Percentiles rank a stretch among this genome's conserved stretches.
phyloP scores from a whole-genome alignment of 768 basidiomycete species.

The Leccinum longicurvipes region DNA sequence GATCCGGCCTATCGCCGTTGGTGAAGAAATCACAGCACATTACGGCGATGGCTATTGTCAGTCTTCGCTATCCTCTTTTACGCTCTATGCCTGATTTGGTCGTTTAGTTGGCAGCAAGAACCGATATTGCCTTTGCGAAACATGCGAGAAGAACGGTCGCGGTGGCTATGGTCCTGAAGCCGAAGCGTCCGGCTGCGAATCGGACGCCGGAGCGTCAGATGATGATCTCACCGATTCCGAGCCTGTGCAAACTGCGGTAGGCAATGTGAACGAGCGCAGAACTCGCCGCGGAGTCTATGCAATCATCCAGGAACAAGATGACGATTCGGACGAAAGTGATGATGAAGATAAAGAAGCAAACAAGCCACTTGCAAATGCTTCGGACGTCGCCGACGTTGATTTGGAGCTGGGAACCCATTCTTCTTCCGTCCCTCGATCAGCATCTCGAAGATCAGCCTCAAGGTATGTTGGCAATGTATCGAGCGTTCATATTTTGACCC shows the following conservation, averaged over 20 bases:
- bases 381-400: constrained; percentile 48
- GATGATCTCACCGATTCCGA: constrained; percentile 36
- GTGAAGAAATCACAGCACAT: constrained; percentile 87
- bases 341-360: constrained; percentile 49
- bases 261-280: constrained; percentile 75
- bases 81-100: constrained; percentile 29
- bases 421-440: constrained; percentile 19
- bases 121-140: constrained; percentile 80
- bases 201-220: constrained; percentile 40
- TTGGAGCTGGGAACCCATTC: constrained; percentile 43
- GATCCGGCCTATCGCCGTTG: constrained; percentile 69
- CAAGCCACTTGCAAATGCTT: constrained; percentile 44
- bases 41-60: constrained; percentile 90
- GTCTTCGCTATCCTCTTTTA: constrained; percentile 34
- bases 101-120: constrained; percentile 61
- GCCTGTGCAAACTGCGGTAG: constrained; percentile 44
- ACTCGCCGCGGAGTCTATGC: constrained; percentile 83
- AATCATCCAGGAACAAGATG: constrained; percentile 54
- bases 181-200: constrained; percentile 45
- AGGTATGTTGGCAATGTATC: constrained; percentile 19
- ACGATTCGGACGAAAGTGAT: constrained; percentile 61
- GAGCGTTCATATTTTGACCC: constrained; percentile 9
- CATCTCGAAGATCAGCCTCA: constrained; percentile 25
- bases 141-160: constrained; percentile 71
- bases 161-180: constrained; percentile 68